Conservation (phyloP, 2,329 filamentous ascomycete genomes). For the Byssothecium circinans region DNA sequence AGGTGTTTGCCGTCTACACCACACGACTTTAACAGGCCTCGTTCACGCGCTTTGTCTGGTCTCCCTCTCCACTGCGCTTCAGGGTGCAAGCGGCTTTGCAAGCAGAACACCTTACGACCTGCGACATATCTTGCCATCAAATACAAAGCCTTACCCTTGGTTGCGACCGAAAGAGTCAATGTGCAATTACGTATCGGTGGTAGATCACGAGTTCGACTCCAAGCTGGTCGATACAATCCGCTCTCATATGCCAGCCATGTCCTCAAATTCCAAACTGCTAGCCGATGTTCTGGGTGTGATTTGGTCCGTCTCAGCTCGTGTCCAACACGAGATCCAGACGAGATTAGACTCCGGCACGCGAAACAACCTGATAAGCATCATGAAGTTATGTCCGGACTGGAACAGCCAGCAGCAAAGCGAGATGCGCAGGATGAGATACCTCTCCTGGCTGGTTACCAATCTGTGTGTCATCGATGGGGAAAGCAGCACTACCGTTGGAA, state of each 20-base stretch:
- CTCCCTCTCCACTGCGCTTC: constrained; percentile 12
- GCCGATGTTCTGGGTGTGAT: constrained; percentile 8
- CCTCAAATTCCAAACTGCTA: constrained; percentile 6
- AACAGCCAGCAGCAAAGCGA: constrained; percentile 10
- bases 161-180: constrained; percentile 13
- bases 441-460: constrained; percentile 21
- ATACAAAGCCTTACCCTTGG: constrained; percentile 11
- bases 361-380: constrained; percentile 9
- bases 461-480: constrained; percentile 17
- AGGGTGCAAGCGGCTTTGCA: constrained; percentile 8
- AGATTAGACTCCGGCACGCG: constrained; percentile 4
- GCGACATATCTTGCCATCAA: constrained; percentile 13
- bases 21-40: constrained; percentile 18
- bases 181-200: constrained; percentile 18
- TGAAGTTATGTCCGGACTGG: constrained; percentile 12
- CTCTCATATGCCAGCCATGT: constrained; percentile 3
- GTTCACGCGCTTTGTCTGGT: constrained; percentile 13
- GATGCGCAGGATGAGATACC: constrained; percentile 8
- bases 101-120: constrained; percentile 18
- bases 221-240: constrained; percentile 12
- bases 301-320: constrained; percentile 13
- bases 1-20: constrained; percentile 11
- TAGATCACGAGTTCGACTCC: constrained; percentile 16
- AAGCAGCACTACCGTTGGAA: background rate
- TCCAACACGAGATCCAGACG: constrained; percentile 7